Percentiles rank a stretch among this genome's conserved stretches.
These are phyloP conservation scores for Suhomyces prunicola DNA, from an alignment of 805 yeast genomes.

Conservation along the genomic window DNA sequence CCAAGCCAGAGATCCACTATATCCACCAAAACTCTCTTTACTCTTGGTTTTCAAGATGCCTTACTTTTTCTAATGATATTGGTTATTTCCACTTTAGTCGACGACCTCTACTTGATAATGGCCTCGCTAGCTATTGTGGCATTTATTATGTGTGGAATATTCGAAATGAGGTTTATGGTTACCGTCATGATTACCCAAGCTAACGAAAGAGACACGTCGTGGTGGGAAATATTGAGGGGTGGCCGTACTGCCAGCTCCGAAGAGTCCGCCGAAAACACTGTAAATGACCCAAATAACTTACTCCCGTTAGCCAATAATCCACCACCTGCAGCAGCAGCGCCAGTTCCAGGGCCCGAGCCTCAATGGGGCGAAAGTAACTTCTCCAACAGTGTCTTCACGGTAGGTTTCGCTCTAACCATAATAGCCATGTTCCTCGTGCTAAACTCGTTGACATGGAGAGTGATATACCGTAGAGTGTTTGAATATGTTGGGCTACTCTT, in stretches of 20 bases:
- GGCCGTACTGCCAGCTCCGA: conserved; percentile 35
- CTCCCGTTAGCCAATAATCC: conserved; percentile 18
- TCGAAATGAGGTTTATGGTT: conserved; percentile 72
- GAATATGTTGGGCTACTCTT: conserved; percentile 54
- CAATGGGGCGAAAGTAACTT: conserved; percentile 18
- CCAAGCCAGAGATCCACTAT: conserved; percentile 78
- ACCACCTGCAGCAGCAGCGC: conserved; percentile 23
- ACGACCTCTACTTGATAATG: conserved; percentile 60
- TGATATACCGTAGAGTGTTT: conserved; percentile 46
- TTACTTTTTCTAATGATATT: conserved; percentile 60
- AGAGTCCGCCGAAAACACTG: conserved; percentile 33
- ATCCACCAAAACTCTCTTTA: conserved; percentile 51
- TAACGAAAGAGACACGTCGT: conserved; percentile 64
- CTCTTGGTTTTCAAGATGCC: conserved; percentile 72
- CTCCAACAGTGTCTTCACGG: conserved; percentile 25
- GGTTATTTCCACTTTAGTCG: conserved; percentile 52
- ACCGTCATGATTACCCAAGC: conserved; percentile 66
- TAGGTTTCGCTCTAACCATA: conserved; percentile 26
- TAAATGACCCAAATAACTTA: conserved; percentile 21
- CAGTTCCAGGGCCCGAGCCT: conserved; percentile 7
- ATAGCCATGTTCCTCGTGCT: conserved; percentile 46
- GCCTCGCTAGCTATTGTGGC: conserved; percentile 68
- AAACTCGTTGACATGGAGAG: conserved; percentile 64
- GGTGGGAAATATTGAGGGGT: conserved; percentile 67
- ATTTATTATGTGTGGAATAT: conserved; percentile 65